Evolutionary conservation across 805 yeast genomes (phyloP), one percentile per base, ranked within the genome.

Genomic region (Wickerhamiella kurtzmanii): DNA sequence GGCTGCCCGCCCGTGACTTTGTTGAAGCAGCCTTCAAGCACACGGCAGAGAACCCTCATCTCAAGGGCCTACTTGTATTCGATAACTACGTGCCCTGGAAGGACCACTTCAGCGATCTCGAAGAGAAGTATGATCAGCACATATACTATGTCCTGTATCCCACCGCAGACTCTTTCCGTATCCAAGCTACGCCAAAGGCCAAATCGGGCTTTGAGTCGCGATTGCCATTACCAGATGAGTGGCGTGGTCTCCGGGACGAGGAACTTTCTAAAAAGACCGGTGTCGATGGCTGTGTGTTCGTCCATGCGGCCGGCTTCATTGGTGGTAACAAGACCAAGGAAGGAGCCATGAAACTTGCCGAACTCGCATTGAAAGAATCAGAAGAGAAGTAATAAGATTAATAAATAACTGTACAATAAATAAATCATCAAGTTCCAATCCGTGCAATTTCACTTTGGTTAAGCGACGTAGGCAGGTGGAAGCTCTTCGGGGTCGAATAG

Each of bases 191-290:
- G 21, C 80, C 95, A n/a, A 72, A 80, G n/a, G 71, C 77, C 28
- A 69, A 82, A 2, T 70, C 81, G 4, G 79, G 94, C 15, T 92
- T 92, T 61, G 82, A 79, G 52, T 83, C 85, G 60, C 78, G 98
- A 67, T 75, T 76, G 64, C 82, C 95, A 25, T 72, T 92, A 49
- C 96, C 96, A 13, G 92, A 83, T 63, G 74, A 77, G 17, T 83
- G 95, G 86, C 77, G 98, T 69, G 98, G 98, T n/a, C 68, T 88
- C 42, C 78, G 98, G 62, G 98, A 92, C 61, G 89, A 83, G 25
- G 82, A 71, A 37, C 72, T 92, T 55, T 75, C 82, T 54, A 69
- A 77, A 53, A 67, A 73, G 54, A 70, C 86, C 35, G 96, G 94
- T n/a, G 75, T 92, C 47, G 78, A 76, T 28, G 95, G 84, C 6